These are phyloP conservation scores for Thalia dealbata DNA, from an alignment of 176 grass and related monocot genomes.

Conservation along the genomic window DNA sequence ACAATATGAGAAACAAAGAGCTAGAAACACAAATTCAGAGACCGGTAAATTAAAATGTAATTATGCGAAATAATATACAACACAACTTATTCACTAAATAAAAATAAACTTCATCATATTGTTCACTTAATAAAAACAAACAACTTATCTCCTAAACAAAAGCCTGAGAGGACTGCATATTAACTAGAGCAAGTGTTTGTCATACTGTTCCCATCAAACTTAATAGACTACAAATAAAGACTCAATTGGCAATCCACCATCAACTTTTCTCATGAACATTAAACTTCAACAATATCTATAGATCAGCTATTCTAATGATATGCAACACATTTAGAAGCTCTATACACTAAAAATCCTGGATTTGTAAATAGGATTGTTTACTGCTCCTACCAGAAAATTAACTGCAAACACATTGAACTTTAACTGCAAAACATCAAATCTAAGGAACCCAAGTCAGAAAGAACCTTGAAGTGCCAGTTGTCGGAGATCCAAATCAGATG, in stretches of 20 bases:
- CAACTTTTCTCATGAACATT: not conserved
- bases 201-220: too few relatives aligned
- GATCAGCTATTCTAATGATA: not conserved
- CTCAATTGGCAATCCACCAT: too few relatives aligned
- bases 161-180: too few relatives aligned
- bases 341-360: not conserved
- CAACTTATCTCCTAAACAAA: too few relatives aligned
- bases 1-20: conserved; percentile 41
- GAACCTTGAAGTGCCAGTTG: conserved; percentile 58
- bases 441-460: conserved; percentile 7
- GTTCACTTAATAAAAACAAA: too few relatives aligned
- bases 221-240: too few relatives aligned
- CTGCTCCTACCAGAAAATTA: not conserved
- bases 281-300: not conserved
- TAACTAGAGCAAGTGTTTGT: too few relatives aligned
- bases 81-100: conserved; percentile 2
- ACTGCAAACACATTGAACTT: not conserved
- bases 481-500: conserved; percentile 56
- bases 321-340: too few relatives aligned
- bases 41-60: not conserved
- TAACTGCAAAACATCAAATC: not conserved
- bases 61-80: not conserved
- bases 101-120: not conserved
- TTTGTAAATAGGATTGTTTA: not conserved
- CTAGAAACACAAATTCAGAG: conserved; percentile 28